phyloP scores from a whole-genome alignment of 768 basidiomycete species.

The Russula earlei region DNA sequence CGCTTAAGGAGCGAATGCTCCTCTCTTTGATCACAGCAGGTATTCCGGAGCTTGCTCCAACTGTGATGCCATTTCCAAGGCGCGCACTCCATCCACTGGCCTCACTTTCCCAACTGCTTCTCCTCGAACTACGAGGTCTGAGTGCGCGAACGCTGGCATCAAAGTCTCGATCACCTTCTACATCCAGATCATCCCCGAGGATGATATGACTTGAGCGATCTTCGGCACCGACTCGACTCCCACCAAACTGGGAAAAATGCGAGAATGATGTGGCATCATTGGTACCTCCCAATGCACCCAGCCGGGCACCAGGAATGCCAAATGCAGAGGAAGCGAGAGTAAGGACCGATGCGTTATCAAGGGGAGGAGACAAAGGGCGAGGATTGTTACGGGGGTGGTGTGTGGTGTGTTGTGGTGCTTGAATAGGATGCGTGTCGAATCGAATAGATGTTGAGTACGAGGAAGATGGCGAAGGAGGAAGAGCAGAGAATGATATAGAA shows the following conservation, averaged over 20 bases:
- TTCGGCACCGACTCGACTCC: constrained; percentile 27
- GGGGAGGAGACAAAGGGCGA: constrained; percentile 80
- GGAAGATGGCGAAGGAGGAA: constrained; percentile 40
- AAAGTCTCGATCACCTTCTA: constrained; percentile 45
- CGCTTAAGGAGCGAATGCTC: constrained; percentile 13
- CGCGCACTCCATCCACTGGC: constrained; percentile 82
- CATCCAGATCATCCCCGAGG: constrained; percentile 35
- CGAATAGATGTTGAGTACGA: constrained; percentile 35
- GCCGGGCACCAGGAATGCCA: constrained; percentile 53
- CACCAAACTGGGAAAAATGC: constrained; percentile 43
- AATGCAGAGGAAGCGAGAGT: constrained; percentile 93
- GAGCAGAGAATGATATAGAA: constrained; percentile 66
- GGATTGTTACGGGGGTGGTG: constrained; percentile 96
- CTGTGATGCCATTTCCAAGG: constrained; percentile 39
- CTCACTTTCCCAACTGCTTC: constrained; percentile 89
- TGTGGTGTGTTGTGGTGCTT: constrained; percentile 83
- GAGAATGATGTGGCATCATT: constrained; percentile 52
- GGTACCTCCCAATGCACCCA: constrained; percentile 26
- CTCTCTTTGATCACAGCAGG: constrained; percentile 1
- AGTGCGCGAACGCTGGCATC: constrained; percentile 88
- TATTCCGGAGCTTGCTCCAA: constrained; percentile 20
- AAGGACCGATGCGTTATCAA: constrained; percentile 85
- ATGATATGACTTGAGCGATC: constrained; percentile 63
- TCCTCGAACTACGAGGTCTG: constrained; percentile 72
- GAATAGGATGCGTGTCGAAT: constrained; percentile 35